These are phyloP conservation scores for Solanum chmielewskii DNA, from an alignment of 257 asterid species.

Conservation along the genomic window DNA sequence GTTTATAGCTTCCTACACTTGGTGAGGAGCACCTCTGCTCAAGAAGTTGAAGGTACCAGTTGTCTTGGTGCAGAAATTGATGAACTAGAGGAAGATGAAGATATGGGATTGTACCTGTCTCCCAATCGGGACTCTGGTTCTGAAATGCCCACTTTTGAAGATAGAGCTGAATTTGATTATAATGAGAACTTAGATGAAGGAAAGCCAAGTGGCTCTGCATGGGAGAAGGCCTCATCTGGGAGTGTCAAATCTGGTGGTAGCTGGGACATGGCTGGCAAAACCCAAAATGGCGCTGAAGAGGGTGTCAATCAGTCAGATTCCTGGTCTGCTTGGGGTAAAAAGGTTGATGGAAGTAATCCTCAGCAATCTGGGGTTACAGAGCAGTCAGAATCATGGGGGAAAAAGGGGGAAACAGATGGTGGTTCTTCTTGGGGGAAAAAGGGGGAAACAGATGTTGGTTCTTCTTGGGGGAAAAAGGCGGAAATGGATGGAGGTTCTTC, in stretches of 20 bases:
- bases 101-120: slow-evolving; percentile 43
- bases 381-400: slow-evolving; percentile 16
- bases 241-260: slow-evolving; percentile 8
- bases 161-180: slow-evolving; percentile 31
- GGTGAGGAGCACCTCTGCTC: slow-evolving; percentile 48
- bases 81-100: slow-evolving; percentile 52
- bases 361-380: not conserved
- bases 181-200: slow-evolving; percentile 11
- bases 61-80: slow-evolving; percentile 82
- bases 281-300: not conserved
- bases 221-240: slow-evolving; percentile 16
- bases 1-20: slow-evolving; percentile 78
- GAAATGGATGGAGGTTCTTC: not conserved
- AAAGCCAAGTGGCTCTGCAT: slow-evolving; percentile 7
- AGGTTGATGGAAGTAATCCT: not conserved
- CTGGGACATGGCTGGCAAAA: slow-evolving; percentile 1
- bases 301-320: not conserved
- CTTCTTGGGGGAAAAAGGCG: not conserved
- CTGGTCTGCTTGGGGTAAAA: slow-evolving; percentile 38
- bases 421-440: not conserved
- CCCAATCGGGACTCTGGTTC: slow-evolving; percentile 61
- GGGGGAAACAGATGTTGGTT: not conserved
- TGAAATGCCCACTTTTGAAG: slow-evolving; percentile 71
- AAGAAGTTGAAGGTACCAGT: slow-evolving; percentile 40
- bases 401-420: not conserved